Evolutionary conservation across 176 grass and related monocot species (phyloP), one percentile per base, ranked within the genome.

Genomic region (Cenchrus americanus): DNA sequence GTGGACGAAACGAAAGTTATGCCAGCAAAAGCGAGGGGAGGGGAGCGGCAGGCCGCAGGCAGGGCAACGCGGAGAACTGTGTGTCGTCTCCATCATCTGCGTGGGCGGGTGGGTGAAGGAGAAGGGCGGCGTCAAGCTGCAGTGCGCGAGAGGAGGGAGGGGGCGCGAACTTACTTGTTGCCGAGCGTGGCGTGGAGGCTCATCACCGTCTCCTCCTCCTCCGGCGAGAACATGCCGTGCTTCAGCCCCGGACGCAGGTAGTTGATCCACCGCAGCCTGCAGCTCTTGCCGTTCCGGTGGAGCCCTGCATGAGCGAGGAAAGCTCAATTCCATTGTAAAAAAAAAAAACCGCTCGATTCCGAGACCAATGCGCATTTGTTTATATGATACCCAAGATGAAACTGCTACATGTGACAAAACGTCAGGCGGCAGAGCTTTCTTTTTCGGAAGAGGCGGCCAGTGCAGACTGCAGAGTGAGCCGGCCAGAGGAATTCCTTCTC

Each of bases 171-270:
- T 93, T 91, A 98, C 96, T 95, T 98, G 86, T 98, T 98, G 85
- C 96, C 96, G 69, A 95, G 80, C 21, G 85, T 75, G 55, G 87
- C 83, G 82, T 98, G 96, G 87, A 98, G 91, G 76, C 83, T 89
- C 85, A 94, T 85, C 57, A 98, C 87, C 68, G 82, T 90, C 52
- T 87, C 87, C 87, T 98, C 96, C 83, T 98, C 96, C 69, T 92
- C 89, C 80, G 21, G 68, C 1, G 93, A 88, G 84, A 98, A 96
- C 77, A 85, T 61, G 72, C 92, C 92, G 88, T 85, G 92, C 84
- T 92, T 94, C 69, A 94, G 70, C 50, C 92, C 92, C 53, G 92
- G 92, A 15, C 92, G 84, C 27, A 94, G 92, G 77, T 94, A 94
- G 84, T 94, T 94, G 90, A 92, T 88, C 90, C 92, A 92, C 69